These are phyloP conservation scores for Zelonia costaricensis DNA, from an alignment of 208 protist genomes.

Conservation along the genomic window DNA sequence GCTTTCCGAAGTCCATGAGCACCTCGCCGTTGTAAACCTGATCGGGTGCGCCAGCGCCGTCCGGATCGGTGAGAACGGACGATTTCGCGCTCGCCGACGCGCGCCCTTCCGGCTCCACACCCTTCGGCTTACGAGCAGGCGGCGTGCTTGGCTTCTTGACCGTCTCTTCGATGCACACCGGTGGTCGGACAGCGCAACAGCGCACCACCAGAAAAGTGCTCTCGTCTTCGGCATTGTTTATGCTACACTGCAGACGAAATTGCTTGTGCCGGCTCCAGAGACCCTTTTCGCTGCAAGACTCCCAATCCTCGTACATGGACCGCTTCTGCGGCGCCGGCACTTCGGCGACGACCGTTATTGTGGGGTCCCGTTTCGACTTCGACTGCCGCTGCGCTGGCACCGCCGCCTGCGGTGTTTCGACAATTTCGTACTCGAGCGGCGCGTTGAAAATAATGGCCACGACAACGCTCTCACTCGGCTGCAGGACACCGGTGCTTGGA, in stretches of 20 bases:
- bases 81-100: neutral
- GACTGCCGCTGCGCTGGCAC: neutral
- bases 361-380: slow-evolving; percentile 13
- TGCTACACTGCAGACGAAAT: slow-evolving; percentile 23
- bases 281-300: slow-evolving; percentile 1
- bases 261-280: slow-evolving; percentile 28
- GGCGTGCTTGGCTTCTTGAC: neutral
- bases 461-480: slow-evolving; percentile 28
- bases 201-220: slow-evolving; percentile 21
- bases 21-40: slow-evolving; percentile 8
- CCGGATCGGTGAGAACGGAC: neutral
- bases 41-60: neutral
- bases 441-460: slow-evolving; percentile 30
- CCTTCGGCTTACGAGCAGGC: neutral
- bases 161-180: slow-evolving; percentile 8
- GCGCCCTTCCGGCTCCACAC: neutral
- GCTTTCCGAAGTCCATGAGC: slow-evolving; percentile 60
- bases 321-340: neutral
- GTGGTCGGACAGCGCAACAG: slow-evolving; percentile 21
- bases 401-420: slow-evolving; percentile 6
- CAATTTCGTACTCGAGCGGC: slow-evolving; percentile 11
- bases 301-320: slow-evolving; percentile 26
- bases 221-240: slow-evolving; percentile 14
- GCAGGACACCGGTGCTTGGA: slow-evolving; percentile 30
- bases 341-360: neutral